These are phyloP conservation scores for Fraxinus nigra DNA, from an alignment of 305 asterid species.

Conservation along the genomic window DNA sequence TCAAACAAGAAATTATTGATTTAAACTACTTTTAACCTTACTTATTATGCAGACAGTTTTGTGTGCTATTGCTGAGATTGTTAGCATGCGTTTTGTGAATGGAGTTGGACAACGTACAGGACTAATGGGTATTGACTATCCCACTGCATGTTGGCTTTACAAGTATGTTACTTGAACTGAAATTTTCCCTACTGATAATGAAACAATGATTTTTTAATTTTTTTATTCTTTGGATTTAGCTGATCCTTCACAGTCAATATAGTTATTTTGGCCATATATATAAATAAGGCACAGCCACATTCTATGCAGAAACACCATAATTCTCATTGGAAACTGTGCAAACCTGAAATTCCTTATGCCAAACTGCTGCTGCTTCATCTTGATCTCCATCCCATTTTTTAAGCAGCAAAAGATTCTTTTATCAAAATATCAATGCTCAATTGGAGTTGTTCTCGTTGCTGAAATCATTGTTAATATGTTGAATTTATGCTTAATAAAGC, in stretches of 20 bases:
- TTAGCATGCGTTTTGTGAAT: conserved; percentile 73
- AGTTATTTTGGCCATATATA: background rate
- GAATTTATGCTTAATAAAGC: background rate
- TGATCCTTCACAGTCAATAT: background rate
- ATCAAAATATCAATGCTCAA: background rate
- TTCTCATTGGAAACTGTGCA: background rate
- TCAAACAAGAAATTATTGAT: background rate
- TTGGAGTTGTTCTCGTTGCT: background rate
- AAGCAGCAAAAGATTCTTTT: background rate
- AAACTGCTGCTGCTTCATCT: background rate
- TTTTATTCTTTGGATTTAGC: conserved; percentile 8
- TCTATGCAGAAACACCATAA: background rate
- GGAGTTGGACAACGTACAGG: conserved; percentile 83
- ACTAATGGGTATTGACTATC: conserved; percentile 90
- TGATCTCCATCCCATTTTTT: background rate
- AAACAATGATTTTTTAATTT: background rate
- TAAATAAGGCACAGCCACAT: background rate
- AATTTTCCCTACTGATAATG: background rate
- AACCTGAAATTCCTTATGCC: background rate
- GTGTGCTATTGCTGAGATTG: conserved; percentile 83
- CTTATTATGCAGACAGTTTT: conserved; percentile 52
- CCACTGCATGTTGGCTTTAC: conserved; percentile 91
- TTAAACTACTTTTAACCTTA: background rate
- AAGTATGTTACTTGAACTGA: conserved; percentile 45
- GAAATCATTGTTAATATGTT: background rate